Evolutionary conservation across 129 eudicot genomes (phyloP).

Genomic region (Calendula officinalis): DNA sequence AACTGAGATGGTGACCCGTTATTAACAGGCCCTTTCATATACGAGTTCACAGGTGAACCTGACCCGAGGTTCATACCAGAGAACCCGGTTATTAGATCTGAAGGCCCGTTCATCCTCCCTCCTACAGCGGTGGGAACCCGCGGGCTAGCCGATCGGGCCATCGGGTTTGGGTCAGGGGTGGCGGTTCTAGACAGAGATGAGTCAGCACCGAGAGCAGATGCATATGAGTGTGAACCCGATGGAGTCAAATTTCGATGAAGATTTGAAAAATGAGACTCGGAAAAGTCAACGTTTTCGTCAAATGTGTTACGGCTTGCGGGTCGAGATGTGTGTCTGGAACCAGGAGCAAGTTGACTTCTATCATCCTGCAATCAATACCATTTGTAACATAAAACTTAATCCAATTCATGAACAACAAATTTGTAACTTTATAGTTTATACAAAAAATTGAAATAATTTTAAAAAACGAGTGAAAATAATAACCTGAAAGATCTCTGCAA

Average conservation of each 20-base stretch:
- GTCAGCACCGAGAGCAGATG: conserved; percentile 83
- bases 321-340: conserved; percentile 59
- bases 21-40: conserved; percentile 41
- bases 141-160: conserved; percentile 71
- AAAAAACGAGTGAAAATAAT: background rate
- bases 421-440: background rate
- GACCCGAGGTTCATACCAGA: conserved; percentile 50
- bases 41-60: conserved; percentile 38
- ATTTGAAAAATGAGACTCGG: conserved; percentile 50
- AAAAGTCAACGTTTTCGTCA: conserved; percentile 50
- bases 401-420: background rate
- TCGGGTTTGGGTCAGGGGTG: conserved; percentile 79
- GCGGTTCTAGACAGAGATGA: conserved; percentile 83
- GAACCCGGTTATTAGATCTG: conserved; percentile 69
- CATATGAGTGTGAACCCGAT: conserved; percentile 64
- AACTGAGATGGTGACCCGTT: conserved; percentile 55
- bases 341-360: conserved; percentile 43
- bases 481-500: conserved; percentile 93
- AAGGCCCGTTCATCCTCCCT: conserved; percentile 46
- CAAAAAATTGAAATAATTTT: conserved; percentile 18
- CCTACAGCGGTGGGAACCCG: conserved; percentile 60
- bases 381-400: too few species aligned
- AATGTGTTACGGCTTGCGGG: conserved; percentile 78
- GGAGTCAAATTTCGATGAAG: conserved; percentile 45
- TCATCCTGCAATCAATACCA: conserved; percentile 53